Conservation (phyloP, 306 rosid species). For the Betula pendula region DNA sequence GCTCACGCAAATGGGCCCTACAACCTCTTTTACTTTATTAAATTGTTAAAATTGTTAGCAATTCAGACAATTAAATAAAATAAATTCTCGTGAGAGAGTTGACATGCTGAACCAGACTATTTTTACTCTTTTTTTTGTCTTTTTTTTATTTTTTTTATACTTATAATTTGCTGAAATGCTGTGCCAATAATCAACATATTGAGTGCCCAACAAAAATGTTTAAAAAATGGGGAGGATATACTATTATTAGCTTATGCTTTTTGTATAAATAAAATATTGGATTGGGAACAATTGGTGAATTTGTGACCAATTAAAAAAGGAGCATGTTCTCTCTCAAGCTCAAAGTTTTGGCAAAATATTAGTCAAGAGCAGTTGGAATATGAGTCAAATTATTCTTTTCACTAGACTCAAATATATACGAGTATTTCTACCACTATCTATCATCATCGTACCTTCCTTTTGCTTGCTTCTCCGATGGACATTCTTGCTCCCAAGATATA, state of each 20-base stretch:
- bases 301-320: neutral
- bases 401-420: neutral
- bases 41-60: too few relatives aligned
- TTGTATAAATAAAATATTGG: neutral
- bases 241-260: neutral
- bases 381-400: neutral
- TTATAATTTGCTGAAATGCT: neutral
- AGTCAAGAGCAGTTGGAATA: neutral
- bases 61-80: too few relatives aligned
- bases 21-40: too few relatives aligned
- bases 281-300: neutral
- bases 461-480: neutral
- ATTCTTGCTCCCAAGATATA: neutral
- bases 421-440: neutral
- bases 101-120: too few relatives aligned
- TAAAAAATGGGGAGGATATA: neutral
- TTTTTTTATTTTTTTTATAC: neutral
- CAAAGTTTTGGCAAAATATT: neutral
- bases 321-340: neutral
- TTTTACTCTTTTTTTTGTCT: too few relatives aligned
- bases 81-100: too few relatives aligned
- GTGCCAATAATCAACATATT: slow-evolving; percentile 1
- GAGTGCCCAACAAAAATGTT: slow-evolving; percentile 4
- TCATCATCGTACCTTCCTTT: neutral
- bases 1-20: too few relatives aligned